Evolutionary conservation across 495 filamentous ascomycete genomes (phyloP).

Genomic region (Podospora pseudocomata): DNA sequence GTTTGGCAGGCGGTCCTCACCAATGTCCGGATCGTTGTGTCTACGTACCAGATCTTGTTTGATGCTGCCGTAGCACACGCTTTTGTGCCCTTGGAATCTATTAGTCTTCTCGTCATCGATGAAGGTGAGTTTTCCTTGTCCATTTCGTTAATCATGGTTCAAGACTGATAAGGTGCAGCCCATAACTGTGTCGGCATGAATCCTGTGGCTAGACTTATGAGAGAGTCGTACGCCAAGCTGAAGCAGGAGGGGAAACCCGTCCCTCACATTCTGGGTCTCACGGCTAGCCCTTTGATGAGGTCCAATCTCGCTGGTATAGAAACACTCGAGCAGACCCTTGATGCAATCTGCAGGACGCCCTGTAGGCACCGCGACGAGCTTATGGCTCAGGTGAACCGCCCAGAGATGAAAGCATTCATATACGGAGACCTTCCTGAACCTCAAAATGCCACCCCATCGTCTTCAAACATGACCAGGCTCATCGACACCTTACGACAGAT

Average conservation of each 20-base stretch:
- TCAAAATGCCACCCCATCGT: slow-evolving; percentile 14
- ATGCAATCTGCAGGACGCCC: slow-evolving; percentile 70
- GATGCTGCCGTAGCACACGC: slow-evolving; percentile 81
- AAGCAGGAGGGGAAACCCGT: slow-evolving; percentile 39
- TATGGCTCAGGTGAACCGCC: slow-evolving; percentile 62
- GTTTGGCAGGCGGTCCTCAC: slow-evolving; percentile 71
- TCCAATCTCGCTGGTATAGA: slow-evolving; percentile 49
- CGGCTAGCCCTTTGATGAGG: slow-evolving; percentile 75
- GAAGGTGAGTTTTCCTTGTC: slow-evolving; percentile 59
- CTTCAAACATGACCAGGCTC: slow-evolving; percentile 35
- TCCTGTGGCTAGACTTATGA: slow-evolving; percentile 76
- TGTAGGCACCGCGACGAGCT: slow-evolving; percentile 69
- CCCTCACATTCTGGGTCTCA: slow-evolving; percentile 77
- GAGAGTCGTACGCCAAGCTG: slow-evolving; percentile 59
- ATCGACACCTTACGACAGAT: slow-evolving; percentile 39
- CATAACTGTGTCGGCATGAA: slow-evolving; percentile 65
- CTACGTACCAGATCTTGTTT: slow-evolving; percentile 69
- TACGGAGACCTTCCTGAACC: slow-evolving; percentile 36
- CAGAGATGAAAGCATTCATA: slow-evolving; percentile 51
- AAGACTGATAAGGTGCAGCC: slow-evolving; percentile 42
- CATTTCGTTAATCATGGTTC: background rate
- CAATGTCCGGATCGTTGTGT: slow-evolving; percentile 69
- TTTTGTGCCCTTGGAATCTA: slow-evolving; percentile 64
- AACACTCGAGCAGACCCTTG: slow-evolving; percentile 68
- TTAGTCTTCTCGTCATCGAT: slow-evolving; percentile 80